Base-by-base conservation (phyloP, 2,329 filamentous ascomycete genomes). In the Paracoccidioides lutzii region DNA sequence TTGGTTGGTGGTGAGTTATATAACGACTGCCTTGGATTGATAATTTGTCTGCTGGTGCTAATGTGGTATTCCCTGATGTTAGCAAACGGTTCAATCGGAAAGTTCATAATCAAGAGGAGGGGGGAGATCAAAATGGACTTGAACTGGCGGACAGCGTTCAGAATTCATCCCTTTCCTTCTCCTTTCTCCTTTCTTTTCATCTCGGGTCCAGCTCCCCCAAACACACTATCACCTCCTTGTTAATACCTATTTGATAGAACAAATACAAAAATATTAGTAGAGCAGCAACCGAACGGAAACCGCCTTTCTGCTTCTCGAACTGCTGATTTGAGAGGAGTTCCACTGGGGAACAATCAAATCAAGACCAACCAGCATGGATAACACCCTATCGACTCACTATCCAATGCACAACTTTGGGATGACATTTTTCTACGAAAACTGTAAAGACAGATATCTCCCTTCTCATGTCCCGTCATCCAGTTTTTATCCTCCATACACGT, bases 1-100 rank as follows among this genome's bases (percentile, higher is more conserved):
- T 73, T 98, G 93, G 93, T 77, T 98, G 69, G 90, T 94, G 78
- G 88, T 91, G 73, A 73, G 78, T 22, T 22, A 22, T 22, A 22
- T 22, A 22, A 22, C 22, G 2, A 22, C 22, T 22, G 2, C 22
- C 22, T 22, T 22, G 12, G 33, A 30, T 12, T 30, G 12, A 32
- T 30, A 28, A 30, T n/a, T 7, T 41, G 14, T 45, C 49, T n/a
- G 32, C 22, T 22, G 30, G 33, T 32, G 14, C 46, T 45, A 41
- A 33, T 30, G 10, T n/a, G 40, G 15, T n/a, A 46, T 32, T 5
- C 7, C 50, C 35, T 15, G 4, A 38, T 53, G 51, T 28, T 55
- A 73, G 71, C 71, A 73, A 73, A 73, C 71, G 51, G 67, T 73
- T 59, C 70, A 73, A 57, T 67, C 71, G 37, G 71, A 73, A 62